Evolutionary conservation across 495 filamentous ascomycete species (phyloP), one percentile per base, ranked within the genome.

Genomic region (Penicillium atrosanguineum): DNA sequence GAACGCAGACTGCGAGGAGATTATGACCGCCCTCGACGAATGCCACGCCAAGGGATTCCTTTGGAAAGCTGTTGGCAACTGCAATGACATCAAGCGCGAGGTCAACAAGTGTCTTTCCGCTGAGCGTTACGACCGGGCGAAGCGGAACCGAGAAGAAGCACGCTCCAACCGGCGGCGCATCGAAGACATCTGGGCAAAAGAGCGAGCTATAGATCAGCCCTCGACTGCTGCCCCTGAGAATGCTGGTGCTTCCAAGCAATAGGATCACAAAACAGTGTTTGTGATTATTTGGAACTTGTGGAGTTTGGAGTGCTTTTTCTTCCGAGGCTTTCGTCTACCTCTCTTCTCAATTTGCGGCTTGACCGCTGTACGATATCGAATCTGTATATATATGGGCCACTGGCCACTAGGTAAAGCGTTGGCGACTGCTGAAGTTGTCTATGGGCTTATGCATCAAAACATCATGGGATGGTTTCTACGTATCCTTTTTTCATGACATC

Each of bases 21-120:
- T 97, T 61, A 96, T 97, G 87, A 83, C 72, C 18, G 87, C 88
- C 45, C 87, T 98, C 52, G 94, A 97, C 49, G 91, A 96, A 77
- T 98, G 94, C 74, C 94, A 98, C 68, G 91, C 90, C 12, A 80
- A 81, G 38, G 93, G 93, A 25, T 97, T 97, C 76, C 65, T 97
- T 8, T 89, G 85, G 79, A 96, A 94, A 68, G 82, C 87, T 2
- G 71, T 88, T 39, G 94, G 94, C 40, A 90, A 86, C 78, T 98
- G 94, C 84, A 97, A 88, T 64, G 80, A 85, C 29, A 82, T 85
- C 44, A 98, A 98, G 70, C 71, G 77, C 25, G 73, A 89, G 21
- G 87, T 98, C 47, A 91, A 87, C 69, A 75, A 81, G 56, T 98
- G 94, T 69, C 79, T 98, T 21, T 79, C 87, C 41, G 84, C 78